Evolutionary conservation across 805 yeast genomes (phyloP), one percentile per base, ranked within the genome.

Genomic region (Lachancea nothofagi): DNA sequence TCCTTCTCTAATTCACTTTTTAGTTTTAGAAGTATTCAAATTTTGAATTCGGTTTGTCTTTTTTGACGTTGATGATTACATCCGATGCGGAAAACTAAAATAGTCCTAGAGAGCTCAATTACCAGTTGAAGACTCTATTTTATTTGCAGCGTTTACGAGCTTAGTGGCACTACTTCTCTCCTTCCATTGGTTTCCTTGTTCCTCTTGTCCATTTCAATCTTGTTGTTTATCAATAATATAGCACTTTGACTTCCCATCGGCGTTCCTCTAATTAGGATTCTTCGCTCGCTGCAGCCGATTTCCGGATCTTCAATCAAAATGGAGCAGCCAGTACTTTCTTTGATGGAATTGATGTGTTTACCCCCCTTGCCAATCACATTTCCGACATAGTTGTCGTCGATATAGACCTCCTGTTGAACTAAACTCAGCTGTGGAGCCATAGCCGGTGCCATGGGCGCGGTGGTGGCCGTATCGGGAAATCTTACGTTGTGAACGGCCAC

Each of bases 331-430:
- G 90, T 77, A 21, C 76, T 69, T 43, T 78, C 80, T 46, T 90
- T 73, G 36, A 87, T 79, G 46, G 83, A 86, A 53, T 79, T 82
- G 43, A 87, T 80, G 50, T 80, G 83, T 52, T 82, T 77, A 14
- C 96, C 96, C 23, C 87, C 86, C 61, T 79, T 84, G 1, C 96
- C 96, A 44, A 87, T 87, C 20, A 87, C 80, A 28, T 84, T 75
- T 1, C 96, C 96, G 28, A 87, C 88, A 59, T 73, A 81, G 26
- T 76, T 75, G 54, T 80, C 80, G 18, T 94, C 88, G 31, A 87
- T 86, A 48, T 66, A 80, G 3, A 86, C 69, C 44, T 82, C 89
- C 59, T 83, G 85, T 40, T 77, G 72, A 20, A 40, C 19, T n/a
- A 40, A 24, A 25, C 35, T 29, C 20, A 33, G 74, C 50, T 74